A percentile compares a stretch with the other conserved stretches of the same genome.
These are phyloP conservation scores for Graphilbum fragrans DNA, from an alignment of 2,329 filamentous ascomycete genomes.

Conservation along the genomic window DNA sequence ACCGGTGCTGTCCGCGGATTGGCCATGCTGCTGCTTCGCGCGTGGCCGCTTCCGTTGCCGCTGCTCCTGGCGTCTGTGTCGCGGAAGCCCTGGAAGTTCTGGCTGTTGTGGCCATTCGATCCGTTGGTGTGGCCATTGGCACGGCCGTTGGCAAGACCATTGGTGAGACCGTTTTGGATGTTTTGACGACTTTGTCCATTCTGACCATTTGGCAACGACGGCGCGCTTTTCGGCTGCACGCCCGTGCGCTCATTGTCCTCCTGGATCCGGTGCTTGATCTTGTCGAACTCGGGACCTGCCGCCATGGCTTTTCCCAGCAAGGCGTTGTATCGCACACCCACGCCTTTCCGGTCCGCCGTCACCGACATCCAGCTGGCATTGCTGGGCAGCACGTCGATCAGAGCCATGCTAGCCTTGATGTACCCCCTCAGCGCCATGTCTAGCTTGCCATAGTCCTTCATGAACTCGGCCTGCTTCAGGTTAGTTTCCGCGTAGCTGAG, in stretches of 20 bases:
- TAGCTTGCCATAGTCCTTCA: conserved; percentile 50
- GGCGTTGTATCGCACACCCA: conserved; percentile 33
- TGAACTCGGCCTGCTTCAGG: conserved; percentile 47
- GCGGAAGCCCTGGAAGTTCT: background rate
- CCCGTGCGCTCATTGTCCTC: conserved; percentile 52
- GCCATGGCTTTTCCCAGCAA: conserved; percentile 38
- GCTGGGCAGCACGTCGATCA: conserved; percentile 61
- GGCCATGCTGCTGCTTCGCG: no score
- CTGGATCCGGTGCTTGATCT: conserved; percentile 47
- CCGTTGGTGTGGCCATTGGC: no score
- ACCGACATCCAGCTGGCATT: conserved; percentile 64
- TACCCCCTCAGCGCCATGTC: conserved; percentile 77
- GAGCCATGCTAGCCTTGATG: conserved; percentile 67
- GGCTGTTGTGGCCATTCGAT: background rate
- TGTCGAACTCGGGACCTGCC: conserved; percentile 37
- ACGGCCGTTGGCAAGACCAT: no score
- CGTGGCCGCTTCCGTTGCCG: background rate
- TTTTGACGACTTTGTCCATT: no score
- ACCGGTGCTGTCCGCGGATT: no score
- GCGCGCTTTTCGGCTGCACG: conserved; percentile 30
- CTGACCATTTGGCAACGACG: no score
- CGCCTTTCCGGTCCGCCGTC: conserved; percentile 37
- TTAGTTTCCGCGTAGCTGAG: conserved; percentile 39
- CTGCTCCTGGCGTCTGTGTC: background rate
- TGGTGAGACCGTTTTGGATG: no score